Evolutionary conservation across 2,329 filamentous ascomycete species (phyloP), one percentile per base, ranked within the genome.

Genomic region (Colletotrichum chrysophilum): DNA sequence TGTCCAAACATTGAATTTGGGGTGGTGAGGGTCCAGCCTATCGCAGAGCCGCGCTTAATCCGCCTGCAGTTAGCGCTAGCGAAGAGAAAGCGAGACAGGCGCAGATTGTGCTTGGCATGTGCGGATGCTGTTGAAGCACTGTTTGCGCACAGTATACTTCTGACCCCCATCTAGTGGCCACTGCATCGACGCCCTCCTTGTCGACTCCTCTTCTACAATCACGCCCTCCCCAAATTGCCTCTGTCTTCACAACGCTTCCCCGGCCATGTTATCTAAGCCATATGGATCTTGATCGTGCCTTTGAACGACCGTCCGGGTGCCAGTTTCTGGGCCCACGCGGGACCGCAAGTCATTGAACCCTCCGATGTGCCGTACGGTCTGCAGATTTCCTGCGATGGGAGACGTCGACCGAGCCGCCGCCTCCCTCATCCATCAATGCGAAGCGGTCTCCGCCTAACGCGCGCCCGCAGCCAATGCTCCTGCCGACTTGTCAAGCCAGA

Each of bases 41-140:
- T 77, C 26, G 55, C 65, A 70, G 43, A 7, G 38, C 18, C 76
- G 76, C 76, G 76, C 62, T 77, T 77, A 73, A n/a, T 66, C n/a
- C 30, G 34, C 24, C 21, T n/a, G 65, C 52, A 74, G 48, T 30
- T 43, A 52, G 66, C 73, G 65, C 62, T 21, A 56, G 66, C 36
- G 66, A 66, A 66, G 70, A 38, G 60, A 18, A 36, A 60, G 73
- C 73, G 73, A 75, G 62, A 62, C 73, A 72, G 56, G 43, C 62
- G 69, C 62, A 70, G 32, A 30, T 16, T 24, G 12, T 12, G n/a
- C n/a, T 13, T 3, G 43, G 12, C 61, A 61, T 66, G 43, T 71
- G 62, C 32, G 8, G 16, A 7, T 4, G 14, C 8, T 12, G 3
- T 13, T 1, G 0, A 1, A 2, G 7, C 10, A 69, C 64, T 18